Evolutionary conservation across 2,329 filamentous ascomycete species (phyloP), one percentile per base, ranked within the genome.

Genomic region (Pyrenophora teres): DNA sequence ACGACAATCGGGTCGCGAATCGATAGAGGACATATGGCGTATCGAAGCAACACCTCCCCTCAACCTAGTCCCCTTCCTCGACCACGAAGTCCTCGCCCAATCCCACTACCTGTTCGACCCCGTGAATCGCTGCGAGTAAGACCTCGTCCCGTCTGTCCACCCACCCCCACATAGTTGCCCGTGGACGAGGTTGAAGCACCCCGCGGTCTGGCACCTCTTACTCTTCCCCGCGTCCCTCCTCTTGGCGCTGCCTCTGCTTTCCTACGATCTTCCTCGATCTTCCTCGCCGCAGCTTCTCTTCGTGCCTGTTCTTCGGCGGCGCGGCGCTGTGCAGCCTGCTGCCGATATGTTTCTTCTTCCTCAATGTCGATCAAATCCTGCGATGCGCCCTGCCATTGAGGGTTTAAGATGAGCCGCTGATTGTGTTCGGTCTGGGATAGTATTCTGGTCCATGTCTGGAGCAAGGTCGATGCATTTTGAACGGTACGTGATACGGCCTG

Each of bases 361-460:
- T 97, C 93, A 49, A 92, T 83, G 54, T 96, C 91, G n/a, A 85
- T 81, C 33, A 23, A 76, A 75, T 99, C 94, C 67, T 92, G 86
- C 4, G 85, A 89, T 23, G 92, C 89, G 50, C 94, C 94, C 69
- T 93, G 88, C 92, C 93, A 99, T 52, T 85, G 81, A 2, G 91
- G 89, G 68, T 96, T 89, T 39, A 97, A 81, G 38, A 99, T 87
- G 43, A 99, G 80, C 19, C 94, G 87, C 73, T 97, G 92, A 70
- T 96, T 97, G 76, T 99, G 94, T 75, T 99, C 94, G 4, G 94
- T 97, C 74, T 99, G 94, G 6, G 91, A 94, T 10, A 99, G 83
- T 60, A 99, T 97, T 45, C 92, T 87, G 7, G 92, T 96, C 93
- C 93, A 99, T 13, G 92, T 96, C 65, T 95, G 92, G 27, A 99